Evolutionary conservation across 495 filamentous ascomycete species (phyloP), one percentile per base, ranked within the genome.

Genomic region (Tuber melanosporum): DNA sequence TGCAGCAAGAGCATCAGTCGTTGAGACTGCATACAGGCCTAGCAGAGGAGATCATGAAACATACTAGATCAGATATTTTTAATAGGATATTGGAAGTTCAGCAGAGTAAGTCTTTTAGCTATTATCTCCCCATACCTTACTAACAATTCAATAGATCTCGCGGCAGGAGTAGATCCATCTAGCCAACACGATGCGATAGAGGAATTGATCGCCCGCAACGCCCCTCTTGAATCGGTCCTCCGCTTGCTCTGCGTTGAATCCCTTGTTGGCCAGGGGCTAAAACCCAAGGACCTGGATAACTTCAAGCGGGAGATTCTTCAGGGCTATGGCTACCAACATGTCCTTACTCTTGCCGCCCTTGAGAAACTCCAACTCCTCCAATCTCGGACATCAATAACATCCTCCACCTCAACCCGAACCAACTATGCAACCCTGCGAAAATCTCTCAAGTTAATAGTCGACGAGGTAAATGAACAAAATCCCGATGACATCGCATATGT

Each of bases 381-480:
- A 74, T 90, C 92, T 8, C 89, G 91, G 45, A 84, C 85, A 46
- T 86, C 88, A 7, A 91, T 90, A 47, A 87, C 87, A 22, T 85
- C 86, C 70, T 83, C 88, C 45, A 76, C 76, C 20, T 44, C 77
- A 17, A 85, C 87, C 17, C 95, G 93, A 84, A 99, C 95, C 4
- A 97, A 97, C 83, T 99, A 98, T 86, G 90, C 89, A 41, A 92
- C 92, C 82, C 87, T 98, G 19, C 91, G 96, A 46, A 94, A 93
- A 83, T 89, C 90, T 77, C 90, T 99, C 42, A 89, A 91, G 41
- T 89, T 99, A 71, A 95, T 98, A 78, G 91, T 97, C 73, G 95
- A 98, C 84, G 96, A 99, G 84, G 94, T 98, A 75, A 94, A 97
- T 83, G 96, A 98, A 84, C 91, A 94, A 70, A 93, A 97, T n/a